Base-by-base conservation (phyloP, 177 flowering plant genomes). In the Tripterygium wilfordii region DNA sequence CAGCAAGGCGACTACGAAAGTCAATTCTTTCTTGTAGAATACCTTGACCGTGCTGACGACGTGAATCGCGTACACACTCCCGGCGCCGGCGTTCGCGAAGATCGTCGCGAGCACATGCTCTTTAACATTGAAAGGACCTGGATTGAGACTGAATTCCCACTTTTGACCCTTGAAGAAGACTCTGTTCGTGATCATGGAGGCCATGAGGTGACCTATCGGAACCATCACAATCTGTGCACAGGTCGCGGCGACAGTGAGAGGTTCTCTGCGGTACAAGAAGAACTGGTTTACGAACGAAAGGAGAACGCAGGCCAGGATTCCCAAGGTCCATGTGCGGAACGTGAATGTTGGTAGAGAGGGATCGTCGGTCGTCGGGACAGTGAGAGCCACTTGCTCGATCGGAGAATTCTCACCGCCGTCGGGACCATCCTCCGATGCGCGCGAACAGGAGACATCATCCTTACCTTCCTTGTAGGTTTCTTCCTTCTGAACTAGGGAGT, bases 281-380 rank as follows among this genome's bases (percentile, higher is more conserved):
- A 82, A 82, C 48, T 85, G 88, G 67, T 85, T 85, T 56, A 85
- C 68, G 55, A 82, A 80, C 0, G 95, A 82, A 26, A 82, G 75
- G 8, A 80, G 51, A 7, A 52, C 52, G 55, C 95, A 85, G 9
- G 83, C 67, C 2, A 70, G 16, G 9, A 68, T 37, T 7, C 95
- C 89, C n/a, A 85, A 69, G 3, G 59, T 42, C 85, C 80, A 80
- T 56, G 63, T 75, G 12, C 88, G 67, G 62, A 82, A 82, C 1
- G 95, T 85, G 40, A 78, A 25, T 1, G 61, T 63, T 0, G 85
- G 87, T n/a, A 72, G 67, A 0, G 79, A 47, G 1, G 72, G 64
- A 43, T 85, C 88, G 56, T 85, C 95, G 29, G 80, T 60, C n/a
- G 48, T 58, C 14, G 87, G 78, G 2, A 85, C 90, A 4, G 90